These are phyloP conservation scores for Hirsutella thompsonii DNA, from an alignment of 2,329 filamentous ascomycete genomes.

Conservation along the genomic window DNA sequence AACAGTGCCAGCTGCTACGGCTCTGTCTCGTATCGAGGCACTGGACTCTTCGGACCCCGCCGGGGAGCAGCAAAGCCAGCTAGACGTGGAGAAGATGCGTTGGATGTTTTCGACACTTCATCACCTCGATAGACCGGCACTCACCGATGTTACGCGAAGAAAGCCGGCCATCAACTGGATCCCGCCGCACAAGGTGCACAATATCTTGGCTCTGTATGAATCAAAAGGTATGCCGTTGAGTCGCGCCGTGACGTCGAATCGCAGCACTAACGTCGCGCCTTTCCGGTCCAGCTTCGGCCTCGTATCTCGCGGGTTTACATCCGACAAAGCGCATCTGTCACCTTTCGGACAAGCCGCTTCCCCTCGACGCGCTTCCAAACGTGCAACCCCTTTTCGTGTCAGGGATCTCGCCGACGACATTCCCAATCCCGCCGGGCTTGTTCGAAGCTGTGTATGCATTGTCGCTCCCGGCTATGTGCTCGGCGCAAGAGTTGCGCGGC, in stretches of 20 bases:
- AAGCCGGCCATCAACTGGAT: background rate
- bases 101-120: slow-evolving; percentile 50
- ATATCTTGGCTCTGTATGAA: slow-evolving; percentile 38
- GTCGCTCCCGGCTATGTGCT: slow-evolving; percentile 41
- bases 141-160: background rate
- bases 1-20: slow-evolving; percentile 4
- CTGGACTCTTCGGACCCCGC: background rate
- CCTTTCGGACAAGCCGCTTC: slow-evolving; percentile 29
- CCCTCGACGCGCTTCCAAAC: slow-evolving; percentile 22
- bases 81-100: slow-evolving; percentile 13
- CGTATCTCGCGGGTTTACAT: slow-evolving; percentile 34
- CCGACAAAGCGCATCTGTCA: slow-evolving; percentile 28
- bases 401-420: slow-evolving; percentile 19
- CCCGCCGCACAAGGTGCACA: slow-evolving; percentile 6
- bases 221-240: slow-evolving; percentile 25
- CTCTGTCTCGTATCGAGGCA: slow-evolving; percentile 7
- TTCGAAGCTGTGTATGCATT: slow-evolving; percentile 40
- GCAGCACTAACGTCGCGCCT: slow-evolving; percentile 1
- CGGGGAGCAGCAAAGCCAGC: background rate
- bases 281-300: slow-evolving; percentile 26
- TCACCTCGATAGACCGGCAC: slow-evolving; percentile 23
- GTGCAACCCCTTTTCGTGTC: slow-evolving; percentile 26
- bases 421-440: slow-evolving; percentile 24
- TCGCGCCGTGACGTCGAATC: background rate
- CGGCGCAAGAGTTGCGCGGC: slow-evolving; percentile 40